These are phyloP conservation scores for Oxyria digyna DNA, from an alignment of 148 eudicot genomes.

Conservation along the genomic window DNA sequence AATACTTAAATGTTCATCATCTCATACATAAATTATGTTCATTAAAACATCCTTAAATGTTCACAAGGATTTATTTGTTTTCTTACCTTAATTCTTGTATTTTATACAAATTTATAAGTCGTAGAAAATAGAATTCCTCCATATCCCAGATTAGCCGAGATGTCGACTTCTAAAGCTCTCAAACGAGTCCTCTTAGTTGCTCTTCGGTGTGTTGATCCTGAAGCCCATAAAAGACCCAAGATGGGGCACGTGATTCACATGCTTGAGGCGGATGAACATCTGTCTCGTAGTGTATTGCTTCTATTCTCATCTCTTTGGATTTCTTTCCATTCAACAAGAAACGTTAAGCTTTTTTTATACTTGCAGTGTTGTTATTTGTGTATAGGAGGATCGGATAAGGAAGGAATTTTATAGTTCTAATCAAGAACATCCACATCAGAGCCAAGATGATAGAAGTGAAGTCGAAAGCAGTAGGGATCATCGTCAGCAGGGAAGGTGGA, in stretches of 20 bases:
- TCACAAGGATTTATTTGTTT: no score
- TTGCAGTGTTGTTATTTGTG: neutral
- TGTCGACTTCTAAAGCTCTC: slow-evolving; percentile 1
- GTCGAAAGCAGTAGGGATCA: neutral
- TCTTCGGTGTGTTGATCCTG: slow-evolving; percentile 8
- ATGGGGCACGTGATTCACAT: slow-evolving; percentile 10
- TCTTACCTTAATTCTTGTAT: no score
- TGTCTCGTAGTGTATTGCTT: slow-evolving; percentile 2
- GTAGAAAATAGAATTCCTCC: no score
- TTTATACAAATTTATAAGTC: no score
- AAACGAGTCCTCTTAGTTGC: slow-evolving; percentile 8
- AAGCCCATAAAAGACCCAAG: slow-evolving; percentile 8
- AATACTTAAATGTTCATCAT: no score
- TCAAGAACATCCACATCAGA: neutral
- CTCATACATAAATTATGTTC: no score
- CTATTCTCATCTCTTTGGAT: neutral
- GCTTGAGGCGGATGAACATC: slow-evolving; percentile 2
- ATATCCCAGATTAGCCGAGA: slow-evolving; percentile 1
- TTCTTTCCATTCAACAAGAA: neutral
- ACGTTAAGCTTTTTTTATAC: neutral
- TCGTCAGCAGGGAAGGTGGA: neutral
- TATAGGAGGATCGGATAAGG: slow-evolving; percentile 1
- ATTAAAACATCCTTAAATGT: no score
- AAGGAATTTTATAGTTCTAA: slow-evolving; percentile 1
- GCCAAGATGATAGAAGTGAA: slow-evolving; percentile 2